Conservation (phyloP, 192 early-diverging fungal genomes). For the Dissophora ornata region DNA sequence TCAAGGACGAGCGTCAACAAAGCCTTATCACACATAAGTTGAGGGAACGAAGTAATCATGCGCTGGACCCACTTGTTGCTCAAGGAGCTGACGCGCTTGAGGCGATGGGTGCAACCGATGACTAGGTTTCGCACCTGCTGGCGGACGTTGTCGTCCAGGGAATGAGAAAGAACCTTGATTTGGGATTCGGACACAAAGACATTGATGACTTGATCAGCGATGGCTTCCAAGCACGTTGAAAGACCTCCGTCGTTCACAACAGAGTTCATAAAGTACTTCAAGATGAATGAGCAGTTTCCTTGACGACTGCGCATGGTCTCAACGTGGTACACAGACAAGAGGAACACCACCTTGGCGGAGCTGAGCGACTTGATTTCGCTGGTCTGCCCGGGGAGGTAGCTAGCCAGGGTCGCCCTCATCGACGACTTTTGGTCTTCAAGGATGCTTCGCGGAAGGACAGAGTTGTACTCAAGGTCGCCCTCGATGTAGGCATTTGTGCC, state of each 20-base stretch:
- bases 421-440: slow-evolving; percentile 63
- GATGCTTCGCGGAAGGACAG: slow-evolving; percentile 70
- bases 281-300: slow-evolving; percentile 76
- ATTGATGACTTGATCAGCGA: slow-evolving; percentile 73
- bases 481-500: slow-evolving; percentile 82
- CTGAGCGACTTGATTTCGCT: slow-evolving; percentile 70
- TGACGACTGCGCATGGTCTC: slow-evolving; percentile 81
- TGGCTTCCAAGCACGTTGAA: slow-evolving; percentile 78
- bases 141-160: slow-evolving; percentile 60
- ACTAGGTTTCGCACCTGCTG: slow-evolving; percentile 71
- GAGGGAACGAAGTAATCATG: slow-evolving; percentile 75
- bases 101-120: slow-evolving; percentile 74
- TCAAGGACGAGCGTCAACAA: slow-evolving; percentile 82
- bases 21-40: slow-evolving; percentile 80
- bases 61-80: slow-evolving; percentile 71
- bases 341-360: slow-evolving; percentile 81
- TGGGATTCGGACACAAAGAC: slow-evolving; percentile 65
- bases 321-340: slow-evolving; percentile 85
- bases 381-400: slow-evolving; percentile 66
- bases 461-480: slow-evolving; percentile 88
- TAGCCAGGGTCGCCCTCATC: slow-evolving; percentile 65
- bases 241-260: slow-evolving; percentile 82
- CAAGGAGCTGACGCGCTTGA: slow-evolving; percentile 74
- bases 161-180: slow-evolving; percentile 60
- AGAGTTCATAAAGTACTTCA: slow-evolving; percentile 88